Base-by-base conservation (phyloP, 768 basidiomycete species). In the Amanita brunnescens region DNA sequence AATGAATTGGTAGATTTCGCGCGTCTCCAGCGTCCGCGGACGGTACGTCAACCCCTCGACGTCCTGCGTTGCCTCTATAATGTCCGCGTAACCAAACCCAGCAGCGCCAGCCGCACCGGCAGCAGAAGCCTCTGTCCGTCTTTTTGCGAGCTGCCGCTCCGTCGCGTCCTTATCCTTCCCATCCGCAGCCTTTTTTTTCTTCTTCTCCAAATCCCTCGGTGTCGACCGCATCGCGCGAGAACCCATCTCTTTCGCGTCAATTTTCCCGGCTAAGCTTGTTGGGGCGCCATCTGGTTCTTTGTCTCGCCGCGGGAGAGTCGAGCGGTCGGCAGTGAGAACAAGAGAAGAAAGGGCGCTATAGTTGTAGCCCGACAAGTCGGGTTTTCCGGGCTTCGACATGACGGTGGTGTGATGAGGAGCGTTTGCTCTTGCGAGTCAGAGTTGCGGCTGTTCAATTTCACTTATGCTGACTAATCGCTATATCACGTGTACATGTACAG, bases 221-320 rank as follows among this genome's bases (percentile, higher is more conserved):
- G 78, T 81, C 57, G 89, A 80, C 14, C 91, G 79, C 53, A 82
- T 70, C 29, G 89, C 91, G 18, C 92, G 82, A 16, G 92, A 91
- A 21, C 95, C 95, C 95, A 98, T 99, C 55, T 94, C 85, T 55
- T 76, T 79, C 7, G 83, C 76, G 73, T 91, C 84, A 52, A 99
- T 97, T 23, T 87, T 80, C 13, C 96, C 96, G 40, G 83, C 86
- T 30, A 98, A 82, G 2, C 93, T 85, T 13, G 94, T 94, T 8
- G 94, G 90, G 6, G 92, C 91, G 55, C 96, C 95, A 73, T 96
- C 93, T 6, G 94, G 94, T 65, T 99, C 95, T 70, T 89, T 89
- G 76, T 94, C 91, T 55, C 93, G 77, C 42, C 91, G 78, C 16
- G 89, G 89, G 46, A 91, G 70, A 1, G 76, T 78, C 47, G 87